phyloP scores from a whole-genome alignment of 169 alveolate species.

The Eimeria acervulina region DNA sequence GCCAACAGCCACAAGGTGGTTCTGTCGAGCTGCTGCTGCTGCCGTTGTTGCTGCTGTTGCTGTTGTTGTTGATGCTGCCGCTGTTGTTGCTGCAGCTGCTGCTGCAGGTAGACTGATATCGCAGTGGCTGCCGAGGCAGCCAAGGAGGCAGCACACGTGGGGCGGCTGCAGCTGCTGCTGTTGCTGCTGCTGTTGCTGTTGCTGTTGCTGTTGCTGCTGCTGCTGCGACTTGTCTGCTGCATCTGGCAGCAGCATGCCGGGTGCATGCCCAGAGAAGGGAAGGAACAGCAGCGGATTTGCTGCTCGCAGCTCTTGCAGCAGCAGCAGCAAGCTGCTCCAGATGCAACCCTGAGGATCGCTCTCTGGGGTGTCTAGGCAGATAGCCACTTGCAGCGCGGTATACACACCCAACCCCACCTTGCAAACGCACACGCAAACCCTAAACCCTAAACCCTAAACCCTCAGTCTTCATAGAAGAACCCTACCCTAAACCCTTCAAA shows the following conservation, averaged over 20 bases:
- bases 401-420: slow-evolving; percentile 70
- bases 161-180: slow-evolving; percentile 39
- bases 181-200: slow-evolving; percentile 7
- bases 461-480: not conserved
- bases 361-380: slow-evolving; percentile 60
- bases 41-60: slow-evolving; percentile 40
- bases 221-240: not conserved
- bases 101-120: slow-evolving; percentile 23
- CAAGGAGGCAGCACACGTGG: slow-evolving; percentile 55
- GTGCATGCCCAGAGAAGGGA: slow-evolving; percentile 48
- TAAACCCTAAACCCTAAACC: not conserved
- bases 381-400: slow-evolving; percentile 75
- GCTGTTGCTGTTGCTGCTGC: not conserved
- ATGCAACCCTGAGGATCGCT: slow-evolving; percentile 7
- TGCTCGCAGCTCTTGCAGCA: not conserved
- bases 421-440: not conserved
- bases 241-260: not conserved
- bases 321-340: not conserved
- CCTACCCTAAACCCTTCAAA: too few relatives aligned
- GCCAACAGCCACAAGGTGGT: slow-evolving; percentile 58
- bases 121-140: slow-evolving; percentile 66
- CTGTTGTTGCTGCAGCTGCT: not conserved
- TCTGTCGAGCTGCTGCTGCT: slow-evolving; percentile 47
- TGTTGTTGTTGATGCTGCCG: slow-evolving; percentile 18
- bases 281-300: slow-evolving; percentile 22